Conservation (phyloP, 257 asterid genomes). For the Solanum pinnatisectum region DNA sequence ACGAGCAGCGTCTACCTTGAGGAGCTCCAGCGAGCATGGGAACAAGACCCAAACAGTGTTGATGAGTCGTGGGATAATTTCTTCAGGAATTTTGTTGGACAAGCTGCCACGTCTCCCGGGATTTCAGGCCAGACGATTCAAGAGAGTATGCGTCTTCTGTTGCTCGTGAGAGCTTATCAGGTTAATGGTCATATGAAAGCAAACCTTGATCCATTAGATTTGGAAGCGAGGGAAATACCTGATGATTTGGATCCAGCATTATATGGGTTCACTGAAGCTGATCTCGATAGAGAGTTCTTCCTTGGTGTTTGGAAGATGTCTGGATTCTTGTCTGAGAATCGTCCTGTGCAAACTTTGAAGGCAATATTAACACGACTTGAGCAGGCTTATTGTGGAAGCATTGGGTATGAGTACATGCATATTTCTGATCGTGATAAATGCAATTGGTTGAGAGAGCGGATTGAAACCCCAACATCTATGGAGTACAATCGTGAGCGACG, state of each 20-base stretch:
- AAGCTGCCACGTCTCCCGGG: conserved; percentile 24
- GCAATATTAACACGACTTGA: conserved; percentile 18
- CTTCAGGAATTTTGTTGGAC: conserved; percentile 30
- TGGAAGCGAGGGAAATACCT: conserved; percentile 15
- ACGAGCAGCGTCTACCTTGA: conserved; percentile 30
- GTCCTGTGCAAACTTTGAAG: conserved; percentile 26
- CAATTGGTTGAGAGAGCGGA: conserved; percentile 22
- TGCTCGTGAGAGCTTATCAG: conserved; percentile 23
- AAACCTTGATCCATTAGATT: conserved; percentile 19
- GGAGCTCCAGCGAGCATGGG: conserved; percentile 35
- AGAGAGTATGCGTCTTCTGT: conserved; percentile 23
- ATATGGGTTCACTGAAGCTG: conserved; percentile 25
- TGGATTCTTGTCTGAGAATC: conserved; percentile 25
- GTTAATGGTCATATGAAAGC: conserved; percentile 30
- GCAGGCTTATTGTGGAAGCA: conserved; percentile 24
- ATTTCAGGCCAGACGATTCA: conserved; percentile 29
- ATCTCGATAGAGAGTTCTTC: conserved; percentile 25
- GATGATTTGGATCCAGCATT: conserved; percentile 22
- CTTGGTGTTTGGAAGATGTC: conserved; percentile 25
- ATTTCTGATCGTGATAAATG: conserved; percentile 23
- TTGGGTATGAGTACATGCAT: conserved; percentile 29
- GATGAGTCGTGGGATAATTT: conserved; percentile 31
- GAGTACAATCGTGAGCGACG: conserved; percentile 20
- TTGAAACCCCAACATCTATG: conserved; percentile 19
- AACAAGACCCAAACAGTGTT: conserved; percentile 24